A percentile compares a stretch with the other conserved stretches of the same genome.
Evolutionary conservation across 768 basidiomycete genomes (phyloP).

Genomic region (Amanita subjunquillea): DNA sequence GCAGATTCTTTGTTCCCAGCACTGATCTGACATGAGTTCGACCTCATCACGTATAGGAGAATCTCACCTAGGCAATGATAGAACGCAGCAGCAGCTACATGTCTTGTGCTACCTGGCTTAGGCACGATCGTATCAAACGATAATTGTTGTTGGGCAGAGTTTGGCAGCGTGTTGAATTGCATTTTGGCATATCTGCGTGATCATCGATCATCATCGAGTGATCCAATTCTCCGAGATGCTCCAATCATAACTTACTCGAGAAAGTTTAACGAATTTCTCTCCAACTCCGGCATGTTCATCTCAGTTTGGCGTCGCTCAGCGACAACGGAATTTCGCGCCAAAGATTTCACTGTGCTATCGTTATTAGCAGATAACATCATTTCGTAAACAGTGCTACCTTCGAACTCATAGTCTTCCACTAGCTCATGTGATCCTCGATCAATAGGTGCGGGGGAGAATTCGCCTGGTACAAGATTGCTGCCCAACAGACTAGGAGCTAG

Average conservation of each 20-base stretch:
- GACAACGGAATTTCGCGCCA: conserved; percentile 10
- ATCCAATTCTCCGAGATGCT: neutral
- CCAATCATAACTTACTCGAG: conserved; percentile 32
- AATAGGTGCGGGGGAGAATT: conserved; percentile 44
- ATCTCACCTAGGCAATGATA: conserved; percentile 72
- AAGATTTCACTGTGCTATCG: conserved; percentile 3
- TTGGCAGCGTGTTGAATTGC: conserved; percentile 54
- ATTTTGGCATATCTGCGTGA: conserved; percentile 60
- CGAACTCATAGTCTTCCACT: conserved; percentile 58
- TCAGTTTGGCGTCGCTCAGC: conserved; percentile 48
- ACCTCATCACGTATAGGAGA: conserved; percentile 7
- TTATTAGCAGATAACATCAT: neutral
- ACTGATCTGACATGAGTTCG: conserved; percentile 29
- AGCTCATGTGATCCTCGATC: conserved; percentile 29
- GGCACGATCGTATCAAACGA: conserved; percentile 63
- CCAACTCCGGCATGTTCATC: conserved; percentile 45
- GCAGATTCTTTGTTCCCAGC: conserved; percentile 63
- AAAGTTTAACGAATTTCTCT: conserved; percentile 73
- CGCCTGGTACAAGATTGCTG: conserved; percentile 27
- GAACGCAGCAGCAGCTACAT: conserved; percentile 73
- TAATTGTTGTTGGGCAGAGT: conserved; percentile 30
- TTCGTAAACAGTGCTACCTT: conserved; percentile 33
- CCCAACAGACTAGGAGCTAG: conserved; percentile 37
- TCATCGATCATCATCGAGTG: conserved; percentile 10
- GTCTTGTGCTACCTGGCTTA: conserved; percentile 52